phyloP scores from a whole-genome alignment of 2,329 filamentous ascomycete genomes.

The Fusarium brachygibbosum region DNA sequence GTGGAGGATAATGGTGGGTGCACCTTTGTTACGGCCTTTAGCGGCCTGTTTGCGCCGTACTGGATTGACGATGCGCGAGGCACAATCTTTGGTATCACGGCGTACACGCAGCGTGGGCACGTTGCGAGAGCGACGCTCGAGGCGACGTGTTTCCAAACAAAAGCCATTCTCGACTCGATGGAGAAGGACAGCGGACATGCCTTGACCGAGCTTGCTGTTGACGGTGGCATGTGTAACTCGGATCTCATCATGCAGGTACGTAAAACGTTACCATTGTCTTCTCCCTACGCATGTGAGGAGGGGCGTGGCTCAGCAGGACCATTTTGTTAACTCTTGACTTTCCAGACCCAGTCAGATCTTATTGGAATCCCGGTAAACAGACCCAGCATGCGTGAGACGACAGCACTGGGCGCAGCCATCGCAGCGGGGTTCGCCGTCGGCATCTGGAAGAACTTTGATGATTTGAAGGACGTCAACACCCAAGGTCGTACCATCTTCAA shows the following conservation, averaged over 20 bases:
- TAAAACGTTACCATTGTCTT: conserved; percentile 12
- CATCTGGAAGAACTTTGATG: conserved; percentile 80
- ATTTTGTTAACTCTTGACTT: conserved; percentile 6
- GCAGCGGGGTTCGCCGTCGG: conserved; percentile 83
- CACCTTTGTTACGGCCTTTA: conserved; percentile 84
- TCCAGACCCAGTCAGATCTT: conserved; percentile 80
- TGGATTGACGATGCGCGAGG: conserved; percentile 88
- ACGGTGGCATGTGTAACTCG: conserved; percentile 86
- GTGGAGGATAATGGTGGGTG: conserved; percentile 79
- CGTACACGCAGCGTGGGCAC: conserved; percentile 81
- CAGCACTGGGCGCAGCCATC: conserved; percentile 83
- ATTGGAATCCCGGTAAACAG: conserved; percentile 84
- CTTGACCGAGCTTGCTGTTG: conserved; percentile 80
- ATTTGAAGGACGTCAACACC: conserved; percentile 78
- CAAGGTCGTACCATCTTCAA: conserved; percentile 77
- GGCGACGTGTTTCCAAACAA: conserved; percentile 86
- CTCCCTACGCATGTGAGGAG: not conserved
- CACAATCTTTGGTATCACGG: conserved; percentile 83
- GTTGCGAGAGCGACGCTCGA: conserved; percentile 84
- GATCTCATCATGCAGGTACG: conserved; percentile 80
- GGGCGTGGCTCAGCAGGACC: not conserved
- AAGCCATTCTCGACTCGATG: conserved; percentile 85
- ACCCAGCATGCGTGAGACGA: conserved; percentile 86
- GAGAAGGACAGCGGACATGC: conserved; percentile 82
- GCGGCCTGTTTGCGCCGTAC: conserved; percentile 84